Percentiles rank a stretch among this genome's conserved stretches.
phyloP scores from a whole-genome alignment of 129 eudicot species.

The Solidago caesia region DNA sequence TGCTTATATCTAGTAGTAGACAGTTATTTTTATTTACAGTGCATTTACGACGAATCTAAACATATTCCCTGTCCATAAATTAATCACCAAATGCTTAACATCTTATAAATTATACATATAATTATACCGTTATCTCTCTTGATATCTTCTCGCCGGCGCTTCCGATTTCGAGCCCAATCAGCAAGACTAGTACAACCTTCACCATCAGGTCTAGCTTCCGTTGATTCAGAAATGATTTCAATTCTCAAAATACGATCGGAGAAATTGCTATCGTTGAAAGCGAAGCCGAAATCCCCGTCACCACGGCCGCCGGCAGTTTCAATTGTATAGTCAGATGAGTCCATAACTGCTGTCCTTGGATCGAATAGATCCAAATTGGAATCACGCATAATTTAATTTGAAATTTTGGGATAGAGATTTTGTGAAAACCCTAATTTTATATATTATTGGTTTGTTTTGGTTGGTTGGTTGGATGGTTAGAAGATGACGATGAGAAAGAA shows the following conservation, averaged over 20 bases:
- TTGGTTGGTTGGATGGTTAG: background rate
- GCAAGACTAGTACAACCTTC: conserved; percentile 71
- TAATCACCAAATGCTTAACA: conserved; percentile 11
- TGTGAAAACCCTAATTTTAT: conserved; percentile 41
- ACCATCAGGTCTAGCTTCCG: conserved; percentile 43
- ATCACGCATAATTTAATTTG: conserved; percentile 47
- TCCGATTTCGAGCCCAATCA: conserved; percentile 85
- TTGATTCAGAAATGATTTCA: conserved; percentile 71
- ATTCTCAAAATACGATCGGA: conserved; percentile 77
- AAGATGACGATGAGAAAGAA: conserved; percentile 14
- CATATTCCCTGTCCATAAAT: background rate
- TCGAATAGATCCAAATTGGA: conserved; percentile 80
- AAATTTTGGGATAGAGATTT: conserved; percentile 2
- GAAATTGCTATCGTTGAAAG: conserved; percentile 87
- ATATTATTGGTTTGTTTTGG: too few relatives aligned
- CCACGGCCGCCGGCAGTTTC: conserved; percentile 40
- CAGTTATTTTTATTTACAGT: too few relatives aligned
- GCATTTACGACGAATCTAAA: background rate
- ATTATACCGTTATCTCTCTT: conserved; percentile 53
- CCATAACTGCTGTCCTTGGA: conserved; percentile 77
- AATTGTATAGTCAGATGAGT: conserved; percentile 54
- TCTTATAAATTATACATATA: conserved; percentile 18
- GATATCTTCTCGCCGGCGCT: conserved; percentile 69
- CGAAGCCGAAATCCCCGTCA: conserved; percentile 86
- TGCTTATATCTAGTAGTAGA: too few relatives aligned